These are phyloP conservation scores for Daldinia sp. DNA, from an alignment of 2,329 filamentous ascomycete genomes.

Conservation along the genomic window DNA sequence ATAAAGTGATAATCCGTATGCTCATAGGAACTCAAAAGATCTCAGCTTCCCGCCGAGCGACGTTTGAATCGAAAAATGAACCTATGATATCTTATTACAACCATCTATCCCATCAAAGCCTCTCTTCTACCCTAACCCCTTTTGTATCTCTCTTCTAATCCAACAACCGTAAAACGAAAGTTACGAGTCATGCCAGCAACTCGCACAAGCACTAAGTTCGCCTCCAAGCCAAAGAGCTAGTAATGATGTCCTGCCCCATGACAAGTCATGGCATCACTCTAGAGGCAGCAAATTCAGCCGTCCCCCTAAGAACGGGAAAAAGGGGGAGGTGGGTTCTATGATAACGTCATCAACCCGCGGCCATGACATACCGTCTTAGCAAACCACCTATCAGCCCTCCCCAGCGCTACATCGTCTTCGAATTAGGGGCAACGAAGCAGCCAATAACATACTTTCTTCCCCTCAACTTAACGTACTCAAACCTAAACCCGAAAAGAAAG, in stretches of 20 bases:
- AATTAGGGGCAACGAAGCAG: not conserved
- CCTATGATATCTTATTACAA: constrained; percentile 1
- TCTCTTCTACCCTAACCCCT: not conserved
- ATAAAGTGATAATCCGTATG: too few relatives aligned
- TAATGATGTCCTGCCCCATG: not conserved
- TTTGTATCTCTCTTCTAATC: not conserved
- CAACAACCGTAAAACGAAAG: not conserved
- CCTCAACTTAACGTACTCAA: not conserved
- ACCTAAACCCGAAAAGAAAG: not conserved
- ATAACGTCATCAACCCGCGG: constrained; percentile 14
- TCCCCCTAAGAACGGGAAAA: not conserved
- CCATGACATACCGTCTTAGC: not conserved
- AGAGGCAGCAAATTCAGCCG: constrained; percentile 1
- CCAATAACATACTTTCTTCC: not conserved
- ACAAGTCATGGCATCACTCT: not conserved
- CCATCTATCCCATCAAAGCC: not conserved
- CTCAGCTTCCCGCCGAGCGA: not conserved
- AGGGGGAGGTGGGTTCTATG: not conserved
- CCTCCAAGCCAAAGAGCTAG: not conserved
- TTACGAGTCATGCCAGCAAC: constrained; percentile 4
- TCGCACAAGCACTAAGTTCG: not conserved
- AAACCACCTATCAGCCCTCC: not conserved
- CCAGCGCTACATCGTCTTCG: not conserved
- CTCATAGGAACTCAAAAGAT: not conserved
- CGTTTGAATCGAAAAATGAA: not conserved